Evolutionary conservation across 805 yeast species (phyloP), one percentile per base, ranked within the genome.

Genomic region (Saturnispora silvae): DNA sequence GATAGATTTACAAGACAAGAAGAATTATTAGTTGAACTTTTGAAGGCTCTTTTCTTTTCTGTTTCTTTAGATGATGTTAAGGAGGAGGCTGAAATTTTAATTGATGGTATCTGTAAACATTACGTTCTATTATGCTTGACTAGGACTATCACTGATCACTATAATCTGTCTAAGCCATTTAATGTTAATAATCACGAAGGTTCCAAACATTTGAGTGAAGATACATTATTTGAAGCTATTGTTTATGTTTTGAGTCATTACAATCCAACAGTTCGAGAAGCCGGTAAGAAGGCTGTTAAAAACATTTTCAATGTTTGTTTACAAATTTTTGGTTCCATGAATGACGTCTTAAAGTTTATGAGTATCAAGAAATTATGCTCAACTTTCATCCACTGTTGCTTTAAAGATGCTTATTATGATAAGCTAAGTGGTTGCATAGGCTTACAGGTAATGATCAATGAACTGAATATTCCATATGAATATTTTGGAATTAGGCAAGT

Each of bases 351-450:
- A 41, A 70, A 74, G 37, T 81, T 83, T 38, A 84, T 95, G 1
- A 67, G 86, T 26, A 70, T 86, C 45, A 71, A 92, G 41, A 68
- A 79, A 5, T 64, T 89, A 64, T 77, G 83, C 46, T 78, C 84
- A 35, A 79, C 78, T 37, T 81, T 94, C 50, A 77, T 92, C 31
- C 99, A 94, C 52, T 72, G 84, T 31, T 87, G 97, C 59, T 92
- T 82, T 53, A 94, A 83, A 44, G 95, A 84, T 56, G 79, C 76
- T 25, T 89, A 82, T 59, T 83, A 81, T 54, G 70, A 77, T 24
- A 92, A 92, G 48, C 66, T 83, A 7, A 96, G 96, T 6, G 96
- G 97, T 28, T 77, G 89, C 27, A 52, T 82, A 20, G 97, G 98
- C 17, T 64, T 92, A 33, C 68, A 74, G 45, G 73, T 85, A 2